Conservation (phyloP, 2,329 filamentous ascomycete species). For the Ceratocystis eucalypticola region DNA sequence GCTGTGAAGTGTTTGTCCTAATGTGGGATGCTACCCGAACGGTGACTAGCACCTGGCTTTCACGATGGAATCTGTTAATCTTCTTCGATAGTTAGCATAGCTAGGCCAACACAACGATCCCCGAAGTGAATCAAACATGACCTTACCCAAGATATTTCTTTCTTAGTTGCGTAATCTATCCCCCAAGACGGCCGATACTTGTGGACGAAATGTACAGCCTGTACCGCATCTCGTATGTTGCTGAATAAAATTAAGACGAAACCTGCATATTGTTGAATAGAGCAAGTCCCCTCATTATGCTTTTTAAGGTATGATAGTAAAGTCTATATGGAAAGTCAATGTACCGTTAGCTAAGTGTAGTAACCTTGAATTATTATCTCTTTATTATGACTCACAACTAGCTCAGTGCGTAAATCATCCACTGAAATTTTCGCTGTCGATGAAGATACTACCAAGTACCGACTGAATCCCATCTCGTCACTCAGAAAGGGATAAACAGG, state of each 20-base stretch:
- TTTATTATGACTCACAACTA: background rate
- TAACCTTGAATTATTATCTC: background rate
- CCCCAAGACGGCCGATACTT: background rate
- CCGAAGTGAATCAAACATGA: background rate
- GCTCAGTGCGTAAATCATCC: background rate
- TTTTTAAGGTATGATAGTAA: constrained; percentile 1
- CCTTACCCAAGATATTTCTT: constrained; percentile 3
- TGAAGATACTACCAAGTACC: background rate
- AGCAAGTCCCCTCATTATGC: constrained; percentile 2
- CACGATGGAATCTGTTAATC: constrained; percentile 2
- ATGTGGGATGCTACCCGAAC: background rate
- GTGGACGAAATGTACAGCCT: background rate
- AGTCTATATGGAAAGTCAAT: background rate
- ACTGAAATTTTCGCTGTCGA: background rate
- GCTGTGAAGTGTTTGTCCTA: constrained; percentile 18
- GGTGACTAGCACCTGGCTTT: constrained; percentile 8
- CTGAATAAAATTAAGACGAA: background rate
- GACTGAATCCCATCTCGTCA: constrained; percentile 1
- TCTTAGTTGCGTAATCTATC: constrained; percentile 1
- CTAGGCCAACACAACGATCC: background rate
- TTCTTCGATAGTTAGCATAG: background rate
- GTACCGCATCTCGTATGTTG: background rate
- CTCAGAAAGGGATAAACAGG: constrained; percentile 2
- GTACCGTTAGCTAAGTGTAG: background rate
- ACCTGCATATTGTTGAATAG: constrained; percentile 1